Evolutionary conservation across 257 asterid species (phyloP).

Genomic region (Paulownia fortunei): DNA sequence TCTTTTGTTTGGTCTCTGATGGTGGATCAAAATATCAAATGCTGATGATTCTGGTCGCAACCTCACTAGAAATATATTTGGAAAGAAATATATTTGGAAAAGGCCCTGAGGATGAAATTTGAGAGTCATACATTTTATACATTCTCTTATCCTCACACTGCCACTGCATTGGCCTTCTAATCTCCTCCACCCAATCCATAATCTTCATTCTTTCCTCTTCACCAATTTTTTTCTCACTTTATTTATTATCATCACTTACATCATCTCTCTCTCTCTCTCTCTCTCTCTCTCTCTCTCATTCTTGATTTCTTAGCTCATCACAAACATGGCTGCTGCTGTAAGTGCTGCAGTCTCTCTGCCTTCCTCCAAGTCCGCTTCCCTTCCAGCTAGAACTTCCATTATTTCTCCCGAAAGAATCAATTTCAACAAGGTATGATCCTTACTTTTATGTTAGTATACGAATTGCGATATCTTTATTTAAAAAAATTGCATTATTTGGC

Average conservation of each 20-base stretch:
- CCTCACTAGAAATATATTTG: neutral
- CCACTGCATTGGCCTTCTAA: constrained; percentile 38
- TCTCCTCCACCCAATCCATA: constrained; percentile 61
- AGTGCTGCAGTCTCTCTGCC: constrained; percentile 95
- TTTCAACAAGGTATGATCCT: constrained; percentile 69
- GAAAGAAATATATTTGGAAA: neutral
- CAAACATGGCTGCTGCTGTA: constrained; percentile 88
- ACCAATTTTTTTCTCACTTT: constrained; percentile 16
- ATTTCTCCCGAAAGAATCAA: constrained; percentile 65
- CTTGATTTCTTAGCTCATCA: neutral
- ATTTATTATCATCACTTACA: constrained; percentile 17
- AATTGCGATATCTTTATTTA: neutral
- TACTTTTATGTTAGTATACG: neutral
- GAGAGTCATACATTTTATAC: constrained; percentile 6
- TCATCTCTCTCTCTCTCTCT: constrained; percentile 22
- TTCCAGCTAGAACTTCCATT: constrained; percentile 61
- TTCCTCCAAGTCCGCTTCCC: constrained; percentile 71
- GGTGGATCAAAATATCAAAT: neutral
- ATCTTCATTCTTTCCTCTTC: constrained; percentile 28
- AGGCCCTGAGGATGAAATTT: neutral
- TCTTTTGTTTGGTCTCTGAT: neutral
- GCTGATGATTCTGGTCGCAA: neutral
- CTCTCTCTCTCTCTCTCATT: constrained; percentile 13
- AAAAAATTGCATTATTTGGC: neutral
- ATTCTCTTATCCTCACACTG: constrained; percentile 44